A percentile compares a stretch with the other conserved stretches of the same genome.
Conservation (phyloP, 768 basidiomycete species). For the Lentinus brumalis region DNA sequence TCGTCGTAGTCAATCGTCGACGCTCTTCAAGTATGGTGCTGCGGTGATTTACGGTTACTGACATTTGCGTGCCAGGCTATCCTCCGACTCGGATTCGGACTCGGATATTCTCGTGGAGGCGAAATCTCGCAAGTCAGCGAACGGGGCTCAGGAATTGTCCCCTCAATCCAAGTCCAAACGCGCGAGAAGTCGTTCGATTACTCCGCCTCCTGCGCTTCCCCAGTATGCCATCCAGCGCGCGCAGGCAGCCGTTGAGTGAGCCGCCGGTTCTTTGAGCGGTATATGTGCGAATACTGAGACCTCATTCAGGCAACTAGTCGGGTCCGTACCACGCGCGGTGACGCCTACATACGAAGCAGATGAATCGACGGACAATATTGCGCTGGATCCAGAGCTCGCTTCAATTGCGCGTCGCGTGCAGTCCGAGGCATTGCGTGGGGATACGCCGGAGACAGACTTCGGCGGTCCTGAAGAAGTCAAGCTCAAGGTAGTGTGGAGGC, state of each 20-base stretch:
- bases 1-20: background rate
- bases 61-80: constrained; percentile 28
- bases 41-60: background rate
- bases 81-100: constrained; percentile 52
- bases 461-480: constrained; percentile 43
- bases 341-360: constrained; percentile 49
- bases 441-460: constrained; percentile 25
- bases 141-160: background rate
- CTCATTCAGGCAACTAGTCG: constrained; percentile 49
- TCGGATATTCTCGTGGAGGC: constrained; percentile 37
- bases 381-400: constrained; percentile 64
- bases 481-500: constrained; percentile 63
- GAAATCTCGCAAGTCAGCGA: background rate
- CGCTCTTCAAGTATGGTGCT: background rate
- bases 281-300: background rate
- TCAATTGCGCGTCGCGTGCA: constrained; percentile 49
- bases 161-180: constrained; percentile 31
- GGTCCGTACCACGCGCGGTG: constrained; percentile 39
- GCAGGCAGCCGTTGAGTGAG: constrained; percentile 61
- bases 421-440: constrained; percentile 29
- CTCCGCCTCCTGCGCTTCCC: constrained; percentile 70
- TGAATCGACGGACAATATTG: constrained; percentile 51
- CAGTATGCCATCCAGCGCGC: constrained; percentile 56
- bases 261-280: constrained; percentile 16
- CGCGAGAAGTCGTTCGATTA: constrained; percentile 67